Percentiles rank a stretch among this genome's conserved stretches.
phyloP scores from a whole-genome alignment of 768 basidiomycete species.

The Mycena indigotica region DNA sequence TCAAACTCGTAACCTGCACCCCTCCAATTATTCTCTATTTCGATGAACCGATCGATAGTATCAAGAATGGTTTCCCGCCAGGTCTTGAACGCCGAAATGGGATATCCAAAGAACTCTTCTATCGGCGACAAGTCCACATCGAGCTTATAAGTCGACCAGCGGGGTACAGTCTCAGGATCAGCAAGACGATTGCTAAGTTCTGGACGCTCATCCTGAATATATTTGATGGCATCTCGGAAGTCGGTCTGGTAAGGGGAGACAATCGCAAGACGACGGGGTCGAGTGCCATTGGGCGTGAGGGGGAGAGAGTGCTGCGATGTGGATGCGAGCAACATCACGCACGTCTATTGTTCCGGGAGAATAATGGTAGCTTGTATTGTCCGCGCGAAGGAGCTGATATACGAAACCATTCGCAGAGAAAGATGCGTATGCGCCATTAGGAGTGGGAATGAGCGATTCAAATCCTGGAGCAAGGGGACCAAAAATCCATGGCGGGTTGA shows the following conservation, averaged over 20 bases:
- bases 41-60: conserved; percentile 12
- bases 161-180: conserved; percentile 2
- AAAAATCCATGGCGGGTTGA: conserved; percentile 3
- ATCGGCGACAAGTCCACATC: conserved; percentile 20
- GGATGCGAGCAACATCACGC: conserved; percentile 19
- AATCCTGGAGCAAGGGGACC: conserved; percentile 2
- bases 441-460: conserved; percentile 1
- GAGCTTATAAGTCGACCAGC: conserved; percentile 12
- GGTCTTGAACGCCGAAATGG: background rate
- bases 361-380: conserved; percentile 1
- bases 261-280: conserved; percentile 11
- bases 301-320: conserved; percentile 14
- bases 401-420: conserved; percentile 4
- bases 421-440: background rate
- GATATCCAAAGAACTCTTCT: conserved; percentile 23
- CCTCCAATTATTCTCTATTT: conserved; percentile 16
- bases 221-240: conserved; percentile 10
- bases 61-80: conserved; percentile 21
- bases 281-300: conserved; percentile 1
- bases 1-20: conserved; percentile 10
- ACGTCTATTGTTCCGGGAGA: conserved; percentile 14
- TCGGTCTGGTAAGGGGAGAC: conserved; percentile 2
- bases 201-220: conserved; percentile 14
- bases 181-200: conserved; percentile 11
- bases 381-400: conserved; percentile 5